Evolutionary conservation across 1,284 basidiomycete genomes (phyloP).

Genomic region (Trametes hirsuta): DNA sequence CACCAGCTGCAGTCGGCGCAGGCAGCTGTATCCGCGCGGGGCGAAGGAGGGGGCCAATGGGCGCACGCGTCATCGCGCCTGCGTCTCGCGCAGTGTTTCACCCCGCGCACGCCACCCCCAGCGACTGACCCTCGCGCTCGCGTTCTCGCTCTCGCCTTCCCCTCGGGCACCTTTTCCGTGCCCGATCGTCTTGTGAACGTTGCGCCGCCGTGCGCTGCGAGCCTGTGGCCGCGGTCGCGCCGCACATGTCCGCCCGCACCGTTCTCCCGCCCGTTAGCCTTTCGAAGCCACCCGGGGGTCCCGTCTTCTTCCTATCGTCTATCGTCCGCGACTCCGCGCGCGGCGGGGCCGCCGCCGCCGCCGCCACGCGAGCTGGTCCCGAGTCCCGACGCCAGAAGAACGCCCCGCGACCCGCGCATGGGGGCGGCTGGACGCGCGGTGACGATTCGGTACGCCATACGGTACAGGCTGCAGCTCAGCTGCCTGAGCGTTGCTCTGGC

Average conservation of each 20-base stretch:
- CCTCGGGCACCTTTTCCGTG: background rate
- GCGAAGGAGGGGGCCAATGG: background rate
- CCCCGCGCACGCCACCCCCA: background rate
- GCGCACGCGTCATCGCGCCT: background rate
- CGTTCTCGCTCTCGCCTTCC: too few relatives aligned
- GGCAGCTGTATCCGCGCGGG: too few relatives aligned
- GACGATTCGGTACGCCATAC: too few relatives aligned
- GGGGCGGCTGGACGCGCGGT: background rate
- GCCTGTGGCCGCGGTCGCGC: background rate
- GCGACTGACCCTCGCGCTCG: background rate
- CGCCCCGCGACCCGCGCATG: background rate
- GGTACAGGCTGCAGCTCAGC: too few relatives aligned
- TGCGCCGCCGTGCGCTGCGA: too few relatives aligned
- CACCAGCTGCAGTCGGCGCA: too few relatives aligned
- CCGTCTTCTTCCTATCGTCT: background rate
- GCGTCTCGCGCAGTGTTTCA: background rate
- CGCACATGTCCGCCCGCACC: background rate
- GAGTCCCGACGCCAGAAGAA: slow-evolving; percentile 9
- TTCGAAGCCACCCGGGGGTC: background rate
- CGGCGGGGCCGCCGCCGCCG: background rate
- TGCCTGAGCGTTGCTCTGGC: too few relatives aligned
- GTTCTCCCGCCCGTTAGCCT: slow-evolving; percentile 11
- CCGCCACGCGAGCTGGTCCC: background rate
- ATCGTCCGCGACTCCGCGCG: background rate
- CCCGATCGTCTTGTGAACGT: too few relatives aligned